Evolutionary conservation across 805 yeast genomes (phyloP), one percentile per base, ranked within the genome.

Genomic region (Trichomonascus vanleenenianus): DNA sequence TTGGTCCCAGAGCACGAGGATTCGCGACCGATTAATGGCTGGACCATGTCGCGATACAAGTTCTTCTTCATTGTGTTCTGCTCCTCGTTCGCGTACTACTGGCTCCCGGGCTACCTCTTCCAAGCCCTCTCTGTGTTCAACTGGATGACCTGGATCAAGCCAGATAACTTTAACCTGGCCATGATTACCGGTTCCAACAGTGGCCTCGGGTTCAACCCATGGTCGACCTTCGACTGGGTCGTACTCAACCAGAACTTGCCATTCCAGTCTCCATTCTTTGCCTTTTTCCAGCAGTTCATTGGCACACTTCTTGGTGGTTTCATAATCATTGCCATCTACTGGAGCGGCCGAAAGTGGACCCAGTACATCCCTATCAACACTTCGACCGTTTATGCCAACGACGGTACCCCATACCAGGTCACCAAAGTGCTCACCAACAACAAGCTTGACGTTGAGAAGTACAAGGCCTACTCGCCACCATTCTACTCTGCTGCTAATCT

Each of bases 81-180:
- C 14, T 57, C 57, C 30, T 59, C 70, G 11, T 76, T 76, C 54
- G 48, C 68, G 6, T 78, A 74, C 66, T 74, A 73, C 56, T 78
- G 79, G 76, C 58, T 78, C 53, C 83, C 84, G 12, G 81, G 75
- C 45, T 78, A 63, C 57, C 65, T 80, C 36, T 77, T 78, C 67
- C 66, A 68, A 31, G 83, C 76, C 7, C 65, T 81, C 46, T 73
- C 81, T 2, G 68, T 70, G 54, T 78, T 81, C 58, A 61, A 63
- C 48, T 79, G 81, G 73, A 71, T 78, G 47, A 70, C 80, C 20
- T 79, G 85, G 85, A 78, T 77, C 43, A 68, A 60, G 39, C 71
- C 71, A 18, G 62, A 73, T 45, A 75, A 75, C 57, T 71, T 73
- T 45, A 68, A 68, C 31, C 68, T 80, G 14, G 78, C 76, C 46